Evolutionary conservation across 306 rosid genomes (phyloP).

Genomic region (Quercus cerris): DNA sequence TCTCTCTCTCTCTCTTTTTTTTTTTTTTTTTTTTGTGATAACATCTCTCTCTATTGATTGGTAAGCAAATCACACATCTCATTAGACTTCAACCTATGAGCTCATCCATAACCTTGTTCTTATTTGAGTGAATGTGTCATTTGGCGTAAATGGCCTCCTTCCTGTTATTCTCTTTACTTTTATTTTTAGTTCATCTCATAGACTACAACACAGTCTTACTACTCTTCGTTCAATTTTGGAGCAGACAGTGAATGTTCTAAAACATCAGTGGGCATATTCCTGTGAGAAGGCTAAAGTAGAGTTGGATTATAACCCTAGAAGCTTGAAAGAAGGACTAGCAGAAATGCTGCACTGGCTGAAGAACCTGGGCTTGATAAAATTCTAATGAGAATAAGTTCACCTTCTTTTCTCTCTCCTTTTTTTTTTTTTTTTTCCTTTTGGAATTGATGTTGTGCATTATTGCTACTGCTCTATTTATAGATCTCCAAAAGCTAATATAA

Average conservation of each 20-base stretch:
- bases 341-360: slow-evolving; percentile 80
- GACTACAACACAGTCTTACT: neutral
- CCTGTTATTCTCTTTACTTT: neutral
- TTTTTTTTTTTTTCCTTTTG: neutral
- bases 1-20: neutral
- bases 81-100: neutral
- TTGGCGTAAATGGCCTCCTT: neutral
- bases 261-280: slow-evolving; percentile 80
- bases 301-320: slow-evolving; percentile 57
- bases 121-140: neutral
- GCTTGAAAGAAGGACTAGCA: slow-evolving; percentile 71
- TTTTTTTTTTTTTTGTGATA: no score
- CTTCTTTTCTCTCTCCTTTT: neutral
- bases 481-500: no score
- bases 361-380: slow-evolving; percentile 54
- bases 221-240: slow-evolving; percentile 20
- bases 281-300: slow-evolving; percentile 54
- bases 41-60: neutral
- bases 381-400: slow-evolving; percentile 10
- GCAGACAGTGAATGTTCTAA: slow-evolving; percentile 69
- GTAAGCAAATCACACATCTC: neutral
- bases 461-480: neutral
- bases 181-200: neutral
- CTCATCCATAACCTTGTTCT: neutral
- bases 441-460: neutral